phyloP scores from a whole-genome alignment of 805 yeast species.

The Komagataella kurtzmanii region DNA sequence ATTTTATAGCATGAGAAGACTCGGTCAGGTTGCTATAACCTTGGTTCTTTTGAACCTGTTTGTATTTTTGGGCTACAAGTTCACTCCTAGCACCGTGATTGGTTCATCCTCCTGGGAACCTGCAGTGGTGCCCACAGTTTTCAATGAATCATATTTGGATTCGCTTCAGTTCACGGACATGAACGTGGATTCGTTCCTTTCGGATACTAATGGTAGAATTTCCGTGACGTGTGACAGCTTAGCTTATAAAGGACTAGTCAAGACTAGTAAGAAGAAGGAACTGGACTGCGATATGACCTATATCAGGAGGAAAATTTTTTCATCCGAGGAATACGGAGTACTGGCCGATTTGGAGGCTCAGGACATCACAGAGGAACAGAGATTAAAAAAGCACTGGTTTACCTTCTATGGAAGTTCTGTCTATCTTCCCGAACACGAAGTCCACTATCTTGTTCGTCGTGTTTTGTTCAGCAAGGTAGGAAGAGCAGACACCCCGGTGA shows the following conservation, averaged over 20 bases:
- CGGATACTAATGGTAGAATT: not conserved
- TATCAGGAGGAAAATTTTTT: not conserved
- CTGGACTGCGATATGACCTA: not conserved
- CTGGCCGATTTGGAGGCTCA: not conserved
- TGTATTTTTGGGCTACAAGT: not conserved
- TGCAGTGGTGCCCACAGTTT: not conserved
- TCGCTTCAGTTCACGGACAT: not conserved
- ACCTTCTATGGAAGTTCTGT: slow-evolving; percentile 9
- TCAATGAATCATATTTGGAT: not conserved
- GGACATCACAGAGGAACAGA: not conserved
- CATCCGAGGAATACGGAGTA: not conserved
- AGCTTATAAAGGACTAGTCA: not conserved
- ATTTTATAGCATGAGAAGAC: not conserved
- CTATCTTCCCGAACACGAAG: slow-evolving; percentile 27
- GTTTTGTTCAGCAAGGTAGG: slow-evolving; percentile 14
- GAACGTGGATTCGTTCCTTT: not conserved
- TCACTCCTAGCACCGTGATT: not conserved
- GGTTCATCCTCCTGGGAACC: not conserved
- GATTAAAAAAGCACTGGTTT: slow-evolving; percentile 2
- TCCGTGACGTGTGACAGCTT: not conserved
- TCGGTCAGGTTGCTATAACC: not conserved
- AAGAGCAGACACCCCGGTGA: slow-evolving; percentile 2
- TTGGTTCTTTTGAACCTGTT: not conserved
- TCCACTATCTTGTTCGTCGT: slow-evolving; percentile 25
- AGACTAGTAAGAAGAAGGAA: slow-evolving; percentile 1